Evolutionary conservation across 257 asterid species (phyloP).

Genomic region (Anisodus acutangulus): DNA sequence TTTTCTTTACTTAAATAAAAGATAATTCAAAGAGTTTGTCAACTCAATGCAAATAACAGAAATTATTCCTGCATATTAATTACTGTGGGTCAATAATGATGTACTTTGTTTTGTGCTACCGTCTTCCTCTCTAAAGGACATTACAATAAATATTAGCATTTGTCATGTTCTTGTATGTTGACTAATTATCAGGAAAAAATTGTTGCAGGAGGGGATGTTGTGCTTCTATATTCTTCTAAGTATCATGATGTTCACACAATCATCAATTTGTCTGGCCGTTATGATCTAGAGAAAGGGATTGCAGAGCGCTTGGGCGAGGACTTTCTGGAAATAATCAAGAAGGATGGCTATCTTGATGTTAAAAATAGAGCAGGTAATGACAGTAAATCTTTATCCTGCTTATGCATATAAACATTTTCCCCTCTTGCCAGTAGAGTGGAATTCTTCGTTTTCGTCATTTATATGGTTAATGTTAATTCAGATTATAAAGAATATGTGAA

Average conservation of each 20-base stretch:
- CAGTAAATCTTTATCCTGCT: not conserved
- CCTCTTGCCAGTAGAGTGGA: not conserved
- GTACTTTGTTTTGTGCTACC: not conserved
- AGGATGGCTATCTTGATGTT: slow-evolving; percentile 72
- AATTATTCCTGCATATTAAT: not conserved
- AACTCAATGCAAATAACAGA: slow-evolving; percentile 3
- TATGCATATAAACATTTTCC: not conserved
- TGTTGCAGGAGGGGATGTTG: slow-evolving; percentile 73
- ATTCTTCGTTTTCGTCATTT: not conserved
- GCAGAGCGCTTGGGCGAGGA: slow-evolving; percentile 64
- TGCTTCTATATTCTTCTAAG: slow-evolving; percentile 77
- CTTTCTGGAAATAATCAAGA: slow-evolving; percentile 60
- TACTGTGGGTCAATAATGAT: not conserved
- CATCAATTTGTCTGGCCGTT: slow-evolving; percentile 87
- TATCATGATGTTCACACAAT: slow-evolving; percentile 70
- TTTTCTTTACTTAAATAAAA: not conserved
- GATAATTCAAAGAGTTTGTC: not conserved
- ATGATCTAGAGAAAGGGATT: slow-evolving; percentile 71
- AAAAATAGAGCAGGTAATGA: slow-evolving; percentile 59
- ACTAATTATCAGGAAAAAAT: slow-evolving; percentile 25
- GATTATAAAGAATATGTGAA: slow-evolving; percentile 3
- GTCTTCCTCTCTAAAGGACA: not conserved
- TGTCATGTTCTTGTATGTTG: not conserved
- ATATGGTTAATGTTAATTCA: not conserved
- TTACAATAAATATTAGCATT: not conserved